These are phyloP conservation scores for Prunus dulcis DNA, from an alignment of 306 rosid species.

Conservation along the genomic window DNA sequence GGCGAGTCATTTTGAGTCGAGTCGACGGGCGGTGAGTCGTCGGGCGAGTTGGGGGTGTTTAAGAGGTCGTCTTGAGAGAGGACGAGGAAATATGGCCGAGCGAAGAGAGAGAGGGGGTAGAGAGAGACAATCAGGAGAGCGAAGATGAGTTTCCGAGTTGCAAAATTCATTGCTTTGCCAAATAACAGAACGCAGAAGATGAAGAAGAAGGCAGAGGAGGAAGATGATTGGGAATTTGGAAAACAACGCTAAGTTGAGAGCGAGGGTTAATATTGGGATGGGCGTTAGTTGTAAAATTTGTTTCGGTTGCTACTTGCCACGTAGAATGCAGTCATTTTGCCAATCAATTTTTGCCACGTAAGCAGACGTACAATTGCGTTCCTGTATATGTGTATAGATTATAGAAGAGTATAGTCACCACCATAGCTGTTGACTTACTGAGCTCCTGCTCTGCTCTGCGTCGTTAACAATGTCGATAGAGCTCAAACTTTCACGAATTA, in stretches of 20 bases:
- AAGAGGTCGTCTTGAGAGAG: slow-evolving; percentile 79
- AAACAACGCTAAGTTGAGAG: background rate
- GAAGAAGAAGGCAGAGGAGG: background rate
- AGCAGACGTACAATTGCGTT: background rate
- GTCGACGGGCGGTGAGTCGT: slow-evolving; percentile 49
- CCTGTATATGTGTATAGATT: background rate
- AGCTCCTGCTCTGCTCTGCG: background rate
- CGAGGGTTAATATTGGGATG: background rate
- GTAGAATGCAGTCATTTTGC: background rate
- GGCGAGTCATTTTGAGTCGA: slow-evolving; percentile 46
- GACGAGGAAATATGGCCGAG: slow-evolving; percentile 66
- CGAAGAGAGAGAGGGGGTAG: slow-evolving; percentile 36
- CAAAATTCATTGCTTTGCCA: slow-evolving; percentile 28
- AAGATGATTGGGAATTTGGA: background rate
- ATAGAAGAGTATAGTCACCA: background rate
- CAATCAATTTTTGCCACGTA: background rate
- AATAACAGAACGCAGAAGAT: background rate
- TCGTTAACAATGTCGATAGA: slow-evolving; percentile 57
- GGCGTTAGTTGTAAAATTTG: background rate
- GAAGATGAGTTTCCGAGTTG: slow-evolving; percentile 25
- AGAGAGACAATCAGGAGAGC: slow-evolving; percentile 44
- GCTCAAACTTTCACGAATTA: slow-evolving; percentile 66
- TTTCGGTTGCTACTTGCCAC: background rate
- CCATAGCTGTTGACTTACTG: background rate
- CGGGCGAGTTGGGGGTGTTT: slow-evolving; percentile 34